Evolutionary conservation across 78 protist species (phyloP).

Genomic region (Emiliania huxleyi): DNA sequence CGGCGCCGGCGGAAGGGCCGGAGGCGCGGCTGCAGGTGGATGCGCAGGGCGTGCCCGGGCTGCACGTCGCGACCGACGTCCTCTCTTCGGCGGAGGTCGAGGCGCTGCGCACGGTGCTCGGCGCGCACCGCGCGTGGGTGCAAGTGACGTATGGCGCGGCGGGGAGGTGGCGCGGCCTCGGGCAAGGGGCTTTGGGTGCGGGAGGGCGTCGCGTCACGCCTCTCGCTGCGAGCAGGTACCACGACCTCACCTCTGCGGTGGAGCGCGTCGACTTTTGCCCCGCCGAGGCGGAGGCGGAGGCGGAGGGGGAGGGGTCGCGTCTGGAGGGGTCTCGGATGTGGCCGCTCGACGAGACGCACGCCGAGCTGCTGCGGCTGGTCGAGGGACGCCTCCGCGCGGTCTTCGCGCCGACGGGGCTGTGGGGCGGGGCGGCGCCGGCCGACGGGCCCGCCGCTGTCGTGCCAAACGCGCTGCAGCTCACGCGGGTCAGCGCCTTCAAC

Average conservation of each 20-base stretch:
- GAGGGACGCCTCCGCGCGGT: neutral
- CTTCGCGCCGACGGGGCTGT: neutral
- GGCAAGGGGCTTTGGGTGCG: too few relatives aligned
- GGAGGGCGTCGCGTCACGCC: too few relatives aligned
- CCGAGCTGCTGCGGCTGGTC: neutral
- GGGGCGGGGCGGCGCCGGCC: neutral
- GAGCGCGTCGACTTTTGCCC: neutral
- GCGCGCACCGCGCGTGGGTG: constrained; percentile 14
- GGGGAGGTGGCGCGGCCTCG: neutral
- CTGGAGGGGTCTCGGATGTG: neutral
- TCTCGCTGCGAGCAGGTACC: neutral
- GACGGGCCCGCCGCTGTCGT: neutral
- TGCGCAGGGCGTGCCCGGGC: neutral
- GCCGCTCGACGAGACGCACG: neutral
- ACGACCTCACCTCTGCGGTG: neutral
- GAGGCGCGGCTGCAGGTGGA: neutral
- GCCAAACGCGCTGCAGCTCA: neutral
- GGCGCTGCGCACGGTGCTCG: neutral
- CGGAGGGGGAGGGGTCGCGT: neutral
- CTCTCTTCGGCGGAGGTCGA: neutral
- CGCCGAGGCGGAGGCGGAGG: neutral
- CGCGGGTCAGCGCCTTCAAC: neutral
- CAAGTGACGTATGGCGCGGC: neutral
- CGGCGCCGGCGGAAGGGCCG: too few relatives aligned
- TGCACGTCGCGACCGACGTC: neutral